Base-by-base conservation (phyloP, 2,329 filamentous ascomycete species). In the Pseudonectria buxi region DNA sequence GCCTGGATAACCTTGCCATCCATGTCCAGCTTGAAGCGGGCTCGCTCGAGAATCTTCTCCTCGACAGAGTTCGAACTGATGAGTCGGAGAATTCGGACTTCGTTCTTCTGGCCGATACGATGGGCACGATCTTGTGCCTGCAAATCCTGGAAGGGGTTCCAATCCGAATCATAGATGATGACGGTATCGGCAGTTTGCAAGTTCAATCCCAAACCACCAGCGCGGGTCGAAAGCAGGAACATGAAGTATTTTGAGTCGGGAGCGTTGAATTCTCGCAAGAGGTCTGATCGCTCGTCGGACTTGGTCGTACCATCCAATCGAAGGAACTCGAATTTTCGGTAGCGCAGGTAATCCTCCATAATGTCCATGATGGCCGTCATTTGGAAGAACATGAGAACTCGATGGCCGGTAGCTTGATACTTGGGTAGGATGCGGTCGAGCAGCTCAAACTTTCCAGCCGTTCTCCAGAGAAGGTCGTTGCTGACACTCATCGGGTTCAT, bases 281-380 rank as follows among this genome's bases (percentile, higher is more conserved):
- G 72, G 33, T 95, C 88, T 2, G 89, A 95, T 47, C 92, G 86
- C 63, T 98, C 92, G 55, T 98, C 92, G 1, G 92, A 89, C 61
- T 98, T 98, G 30, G 92, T 98, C 1, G 88, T 92, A 68, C 92
- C 92, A 55, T 98, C 92, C 40, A 98, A 72, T 58, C 92, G 88
- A 47, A 98, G 73, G 58, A 94, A 98, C 54, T 84, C 74, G 49
- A 95, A 72, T 30, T 82, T 83, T 46, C 86, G 78, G 55, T 87
- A 83, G 4, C 90, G 83, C 44, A 98, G 65, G 60, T 94, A 98
- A 59, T 98, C 92, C 53, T 98, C 92, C 92, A 98, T 96, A 55
- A 98, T 98, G 64, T 98, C 95, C 92, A 98, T 98, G 58, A 98
- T 98, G 43, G 94, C 89, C 4, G 92, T 98, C 92, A 98, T 98